Evolutionary conservation across 2,329 filamentous ascomycete species (phyloP).

Genomic region (Pyrenophora graminea): DNA sequence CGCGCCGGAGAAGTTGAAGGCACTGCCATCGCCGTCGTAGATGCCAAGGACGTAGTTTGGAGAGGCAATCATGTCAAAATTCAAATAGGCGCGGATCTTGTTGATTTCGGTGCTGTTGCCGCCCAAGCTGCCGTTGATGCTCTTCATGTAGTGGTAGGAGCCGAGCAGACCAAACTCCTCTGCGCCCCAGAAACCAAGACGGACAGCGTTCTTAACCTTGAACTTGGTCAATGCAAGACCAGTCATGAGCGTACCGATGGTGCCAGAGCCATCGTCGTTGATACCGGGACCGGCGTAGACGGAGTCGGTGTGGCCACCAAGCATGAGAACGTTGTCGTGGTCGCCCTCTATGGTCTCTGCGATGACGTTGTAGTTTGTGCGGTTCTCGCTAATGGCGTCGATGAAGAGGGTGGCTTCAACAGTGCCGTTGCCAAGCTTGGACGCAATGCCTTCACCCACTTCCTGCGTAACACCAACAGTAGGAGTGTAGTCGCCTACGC

Average conservation of each 20-base stretch:
- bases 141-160: conserved; percentile 45
- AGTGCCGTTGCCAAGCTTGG: conserved; percentile 55
- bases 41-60: conserved; percentile 48
- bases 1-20: conserved; percentile 46
- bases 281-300: conserved; percentile 50
- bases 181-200: conserved; percentile 48
- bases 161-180: conserved; percentile 50
- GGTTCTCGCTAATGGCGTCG: conserved; percentile 51
- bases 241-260: conserved; percentile 45
- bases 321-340: conserved; percentile 47
- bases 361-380: conserved; percentile 50
- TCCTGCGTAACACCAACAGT: conserved; percentile 68
- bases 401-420: conserved; percentile 45
- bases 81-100: conserved; percentile 49
- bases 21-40: conserved; percentile 46
- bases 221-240: conserved; percentile 47
- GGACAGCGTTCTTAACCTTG: conserved; percentile 47
- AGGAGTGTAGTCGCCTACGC: conserved; percentile 60
- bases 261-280: conserved; percentile 50
- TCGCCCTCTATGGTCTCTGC: conserved; percentile 48
- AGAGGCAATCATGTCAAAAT: conserved; percentile 51
- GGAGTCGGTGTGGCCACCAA: conserved; percentile 49
- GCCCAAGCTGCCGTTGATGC: conserved; percentile 39
- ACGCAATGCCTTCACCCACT: conserved; percentile 61
- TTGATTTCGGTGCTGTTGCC: conserved; percentile 37